Evolutionary conservation across 805 yeast species (phyloP).

Genomic region (Saturnispora sekii): DNA sequence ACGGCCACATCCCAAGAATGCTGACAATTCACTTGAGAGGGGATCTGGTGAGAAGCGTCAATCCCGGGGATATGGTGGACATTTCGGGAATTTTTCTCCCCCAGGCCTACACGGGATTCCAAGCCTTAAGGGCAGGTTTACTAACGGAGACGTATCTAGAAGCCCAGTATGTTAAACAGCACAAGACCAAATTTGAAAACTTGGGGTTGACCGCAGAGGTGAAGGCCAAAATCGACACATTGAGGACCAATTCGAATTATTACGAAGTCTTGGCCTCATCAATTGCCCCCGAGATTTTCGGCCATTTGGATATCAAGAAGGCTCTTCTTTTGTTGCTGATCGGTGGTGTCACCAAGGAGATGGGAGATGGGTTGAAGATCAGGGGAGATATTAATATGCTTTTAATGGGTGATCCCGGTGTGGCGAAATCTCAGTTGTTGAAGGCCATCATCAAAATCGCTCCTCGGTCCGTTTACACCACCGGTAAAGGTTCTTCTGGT

Average conservation of each 20-base stretch:
- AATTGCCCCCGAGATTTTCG: slow-evolving; percentile 96
- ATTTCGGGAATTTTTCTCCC: slow-evolving; percentile 90
- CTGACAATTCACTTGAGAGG: slow-evolving; percentile 87
- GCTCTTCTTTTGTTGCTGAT: slow-evolving; percentile 74
- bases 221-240: slow-evolving; percentile 42
- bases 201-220: slow-evolving; percentile 49
- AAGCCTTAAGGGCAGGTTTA: slow-evolving; percentile 86
- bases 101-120: slow-evolving; percentile 89
- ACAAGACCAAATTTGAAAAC: slow-evolving; percentile 75
- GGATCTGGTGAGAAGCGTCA: slow-evolving; percentile 71
- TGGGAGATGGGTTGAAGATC: slow-evolving; percentile 94
- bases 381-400: slow-evolving; percentile 96
- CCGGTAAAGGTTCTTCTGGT: slow-evolving; percentile 98
- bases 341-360: slow-evolving; percentile 91
- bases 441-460: slow-evolving; percentile 88
- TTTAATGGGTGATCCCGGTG: slow-evolving; percentile 99
- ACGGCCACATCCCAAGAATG: slow-evolving; percentile 92
- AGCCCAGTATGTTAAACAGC: slow-evolving; percentile 78
- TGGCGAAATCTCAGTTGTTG: slow-evolving; percentile 92
- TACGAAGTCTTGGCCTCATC: slow-evolving; percentile 76
- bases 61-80: slow-evolving; percentile 94
- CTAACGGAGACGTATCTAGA: slow-evolving; percentile 90
- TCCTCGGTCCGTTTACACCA: slow-evolving; percentile 94
- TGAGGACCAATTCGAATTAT: slow-evolving; percentile 55
- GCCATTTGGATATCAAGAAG: slow-evolving; percentile 89